Percentiles rank a stretch among this genome's conserved stretches.
phyloP scores from a whole-genome alignment of 257 asterid genomes.

The Voacanga thouarsii region DNA sequence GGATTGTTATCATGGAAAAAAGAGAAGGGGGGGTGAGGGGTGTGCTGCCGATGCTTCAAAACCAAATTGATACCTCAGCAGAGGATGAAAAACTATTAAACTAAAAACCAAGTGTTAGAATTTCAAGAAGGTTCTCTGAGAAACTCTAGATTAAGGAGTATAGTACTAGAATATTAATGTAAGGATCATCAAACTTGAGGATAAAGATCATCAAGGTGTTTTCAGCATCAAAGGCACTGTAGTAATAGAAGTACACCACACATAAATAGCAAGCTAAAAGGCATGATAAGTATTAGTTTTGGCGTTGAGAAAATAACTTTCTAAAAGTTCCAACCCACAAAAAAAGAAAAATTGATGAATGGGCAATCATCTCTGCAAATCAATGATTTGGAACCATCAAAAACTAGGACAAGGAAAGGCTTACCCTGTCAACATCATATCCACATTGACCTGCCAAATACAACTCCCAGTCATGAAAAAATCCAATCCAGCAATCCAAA shows the following conservation, averaged over 20 bases:
- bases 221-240: neutral
- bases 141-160: neutral
- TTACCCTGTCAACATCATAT: conserved; percentile 74
- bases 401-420: conserved; percentile 13
- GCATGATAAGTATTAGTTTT: neutral
- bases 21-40: too few relatives aligned
- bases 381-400: neutral
- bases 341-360: neutral
- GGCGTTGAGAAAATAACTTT: neutral
- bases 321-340: neutral
- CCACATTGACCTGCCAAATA: conserved; percentile 85
- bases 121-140: neutral
- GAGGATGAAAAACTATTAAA: neutral
- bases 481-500: conserved; percentile 19
- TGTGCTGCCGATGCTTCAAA: neutral
- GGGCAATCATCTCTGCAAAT: neutral
- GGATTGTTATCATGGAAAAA: neutral
- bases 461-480: conserved; percentile 23
- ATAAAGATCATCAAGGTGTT: neutral
- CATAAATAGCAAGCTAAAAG: neutral
- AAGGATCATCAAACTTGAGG: neutral
- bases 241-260: neutral
- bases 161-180: neutral
- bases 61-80: neutral
- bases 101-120: neutral